Evolutionary conservation across 1,139 yeast genomes (phyloP).

Genomic region (Geotrichum aggregatum): DNA sequence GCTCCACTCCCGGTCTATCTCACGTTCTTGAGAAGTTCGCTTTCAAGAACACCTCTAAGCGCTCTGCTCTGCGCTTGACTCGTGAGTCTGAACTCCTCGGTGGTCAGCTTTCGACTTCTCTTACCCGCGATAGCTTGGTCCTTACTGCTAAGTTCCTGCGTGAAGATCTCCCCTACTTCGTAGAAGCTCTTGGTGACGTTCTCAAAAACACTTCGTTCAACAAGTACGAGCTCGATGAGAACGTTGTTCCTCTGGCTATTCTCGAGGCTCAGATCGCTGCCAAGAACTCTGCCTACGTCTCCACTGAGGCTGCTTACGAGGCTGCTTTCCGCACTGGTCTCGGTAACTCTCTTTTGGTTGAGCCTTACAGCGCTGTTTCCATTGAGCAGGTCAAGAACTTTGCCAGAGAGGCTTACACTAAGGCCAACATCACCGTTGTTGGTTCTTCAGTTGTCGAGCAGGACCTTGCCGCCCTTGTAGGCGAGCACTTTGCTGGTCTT

Average conservation of each 20-base stretch:
- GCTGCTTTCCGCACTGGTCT: conserved; percentile 83
- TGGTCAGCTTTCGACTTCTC: conserved; percentile 63
- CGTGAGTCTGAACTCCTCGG: conserved; percentile 95
- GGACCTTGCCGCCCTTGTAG: conserved; percentile 66
- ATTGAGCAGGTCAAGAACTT: conserved; percentile 63
- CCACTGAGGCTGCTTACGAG: conserved; percentile 75
- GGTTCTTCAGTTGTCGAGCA: conserved; percentile 72
- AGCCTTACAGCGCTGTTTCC: conserved; percentile 55
- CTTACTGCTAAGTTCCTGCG: conserved; percentile 78
- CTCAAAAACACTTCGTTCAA: conserved; percentile 69
- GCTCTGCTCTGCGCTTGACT: conserved; percentile 87
- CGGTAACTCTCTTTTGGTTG: conserved; percentile 78
- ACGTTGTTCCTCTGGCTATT: conserved; percentile 73
- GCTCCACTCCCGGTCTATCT: conserved; percentile 70
- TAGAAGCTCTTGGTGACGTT: conserved; percentile 77
- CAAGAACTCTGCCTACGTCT: conserved; percentile 53
- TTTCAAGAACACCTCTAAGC: conserved; percentile 73
- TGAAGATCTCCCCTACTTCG: conserved; percentile 87
- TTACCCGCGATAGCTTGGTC: conserved; percentile 80
- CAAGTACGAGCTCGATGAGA: conserved; percentile 71
- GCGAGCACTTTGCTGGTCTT: conserved; percentile 60
- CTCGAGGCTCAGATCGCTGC: conserved; percentile 48
- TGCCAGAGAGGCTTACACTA: conserved; percentile 66
- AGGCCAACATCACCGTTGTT: conserved; percentile 64
- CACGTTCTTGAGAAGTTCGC: conserved; percentile 82